Percentiles rank a stretch among this genome's conserved stretches.
phyloP scores from a whole-genome alignment of 495 filamentous ascomycete species.

The Neurospora pannonica region DNA sequence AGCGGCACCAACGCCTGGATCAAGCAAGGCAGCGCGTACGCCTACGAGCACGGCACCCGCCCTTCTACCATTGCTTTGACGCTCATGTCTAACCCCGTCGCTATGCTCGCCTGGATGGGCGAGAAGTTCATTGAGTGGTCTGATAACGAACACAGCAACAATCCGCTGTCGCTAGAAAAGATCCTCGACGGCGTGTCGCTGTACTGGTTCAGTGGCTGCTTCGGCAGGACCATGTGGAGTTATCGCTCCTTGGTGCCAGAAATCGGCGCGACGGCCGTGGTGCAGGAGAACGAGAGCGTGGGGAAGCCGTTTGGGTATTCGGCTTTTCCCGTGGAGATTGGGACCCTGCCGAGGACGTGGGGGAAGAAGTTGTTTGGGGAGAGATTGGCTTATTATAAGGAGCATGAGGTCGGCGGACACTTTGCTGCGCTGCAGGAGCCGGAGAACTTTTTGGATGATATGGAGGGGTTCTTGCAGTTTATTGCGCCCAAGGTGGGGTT shows the following conservation, averaged over 20 bases:
- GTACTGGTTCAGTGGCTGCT: slow-evolving; percentile 67
- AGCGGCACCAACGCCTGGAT: slow-evolving; percentile 5
- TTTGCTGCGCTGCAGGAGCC: slow-evolving; percentile 55
- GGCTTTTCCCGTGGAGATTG: slow-evolving; percentile 46
- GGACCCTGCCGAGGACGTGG: slow-evolving; percentile 41
- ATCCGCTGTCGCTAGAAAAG: slow-evolving; percentile 37
- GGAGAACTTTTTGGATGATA: slow-evolving; percentile 41
- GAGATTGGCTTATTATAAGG: slow-evolving; percentile 35
- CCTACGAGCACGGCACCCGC: slow-evolving; percentile 47
- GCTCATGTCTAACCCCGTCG: slow-evolving; percentile 47
- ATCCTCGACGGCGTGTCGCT: slow-evolving; percentile 50
- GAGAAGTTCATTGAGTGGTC: slow-evolving; percentile 62
- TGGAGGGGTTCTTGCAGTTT: slow-evolving; percentile 40
- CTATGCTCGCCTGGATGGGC: slow-evolving; percentile 57
- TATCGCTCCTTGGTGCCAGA: slow-evolving; percentile 32
- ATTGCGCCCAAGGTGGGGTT: slow-evolving; percentile 5
- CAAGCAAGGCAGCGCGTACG: slow-evolving; percentile 41
- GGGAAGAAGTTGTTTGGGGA: slow-evolving; percentile 28
- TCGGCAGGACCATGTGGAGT: slow-evolving; percentile 47
- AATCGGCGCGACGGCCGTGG: slow-evolving; percentile 13
- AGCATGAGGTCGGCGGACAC: slow-evolving; percentile 49
- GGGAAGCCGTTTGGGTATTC: slow-evolving; percentile 51
- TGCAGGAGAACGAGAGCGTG: slow-evolving; percentile 28
- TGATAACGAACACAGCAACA: slow-evolving; percentile 24
- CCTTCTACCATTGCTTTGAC: slow-evolving; percentile 53